Conservation (phyloP, 768 basidiomycete species). For the Termitomyces sp. region DNA sequence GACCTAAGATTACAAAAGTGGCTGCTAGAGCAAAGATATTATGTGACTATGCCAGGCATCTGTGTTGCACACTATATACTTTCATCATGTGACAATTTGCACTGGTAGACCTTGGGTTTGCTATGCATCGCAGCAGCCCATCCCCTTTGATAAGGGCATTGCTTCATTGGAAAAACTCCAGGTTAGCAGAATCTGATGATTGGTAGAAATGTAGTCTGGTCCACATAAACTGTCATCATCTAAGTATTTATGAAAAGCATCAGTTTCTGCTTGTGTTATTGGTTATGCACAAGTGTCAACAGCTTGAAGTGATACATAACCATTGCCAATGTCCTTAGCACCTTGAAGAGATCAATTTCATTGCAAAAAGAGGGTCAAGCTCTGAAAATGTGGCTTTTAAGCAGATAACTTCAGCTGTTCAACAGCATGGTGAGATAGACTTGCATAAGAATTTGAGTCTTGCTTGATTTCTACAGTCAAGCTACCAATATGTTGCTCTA, state of each 20-base stretch:
- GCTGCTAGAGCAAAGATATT: too few relatives aligned
- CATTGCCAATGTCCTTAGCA: constrained; percentile 14
- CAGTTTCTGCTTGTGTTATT: neutral
- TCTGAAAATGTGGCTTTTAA: constrained; percentile 19
- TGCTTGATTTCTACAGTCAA: constrained; percentile 13
- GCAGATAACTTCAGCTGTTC: constrained; percentile 16
- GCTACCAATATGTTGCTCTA: constrained; percentile 11
- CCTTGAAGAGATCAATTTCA: constrained; percentile 6
- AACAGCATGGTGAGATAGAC: constrained; percentile 15
- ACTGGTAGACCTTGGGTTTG: too few relatives aligned
- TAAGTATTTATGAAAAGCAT: neutral
- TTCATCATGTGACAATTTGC: too few relatives aligned
- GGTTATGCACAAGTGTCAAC: constrained; percentile 9
- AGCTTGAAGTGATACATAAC: constrained; percentile 16
- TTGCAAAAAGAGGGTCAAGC: constrained; percentile 8
- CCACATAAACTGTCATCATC: neutral
- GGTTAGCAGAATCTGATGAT: too few relatives aligned
- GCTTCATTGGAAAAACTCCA: too few relatives aligned
- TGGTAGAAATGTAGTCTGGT: constrained; percentile 3
- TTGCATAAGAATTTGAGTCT: constrained; percentile 16
- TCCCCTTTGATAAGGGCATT: too few relatives aligned
- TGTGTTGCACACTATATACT: too few relatives aligned
- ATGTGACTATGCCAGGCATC: too few relatives aligned
- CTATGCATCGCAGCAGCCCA: too few relatives aligned
- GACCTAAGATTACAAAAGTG: too few relatives aligned